These are phyloP conservation scores for Reticulascus tulasneorum DNA, from an alignment of 2,329 filamentous ascomycete genomes.

Conservation along the genomic window DNA sequence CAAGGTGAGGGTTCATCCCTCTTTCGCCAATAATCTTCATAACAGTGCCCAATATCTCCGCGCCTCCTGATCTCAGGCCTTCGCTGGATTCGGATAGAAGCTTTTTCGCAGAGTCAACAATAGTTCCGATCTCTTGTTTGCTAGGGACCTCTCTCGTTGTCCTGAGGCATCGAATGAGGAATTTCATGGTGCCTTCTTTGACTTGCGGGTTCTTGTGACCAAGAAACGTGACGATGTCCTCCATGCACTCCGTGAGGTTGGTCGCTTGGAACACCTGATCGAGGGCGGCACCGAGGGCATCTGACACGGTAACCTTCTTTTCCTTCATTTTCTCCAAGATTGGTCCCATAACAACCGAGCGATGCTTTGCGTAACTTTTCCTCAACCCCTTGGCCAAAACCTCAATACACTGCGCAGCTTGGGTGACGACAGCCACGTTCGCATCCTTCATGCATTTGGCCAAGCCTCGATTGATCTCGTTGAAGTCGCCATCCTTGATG, in stretches of 20 bases:
- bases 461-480: constrained; percentile 76
- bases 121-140: constrained; percentile 76
- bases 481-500: constrained; percentile 87
- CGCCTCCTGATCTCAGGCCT: constrained; percentile 79
- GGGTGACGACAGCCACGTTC: constrained; percentile 89
- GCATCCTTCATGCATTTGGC: constrained; percentile 99
- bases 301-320: constrained; percentile 86
- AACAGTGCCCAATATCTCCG: constrained; percentile 85
- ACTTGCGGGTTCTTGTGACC: constrained; percentile 96
- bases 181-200: constrained; percentile 91
- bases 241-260: constrained; percentile 77
- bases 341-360: constrained; percentile 73
- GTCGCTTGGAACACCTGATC: constrained; percentile 67
- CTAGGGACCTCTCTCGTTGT: constrained; percentile 79
- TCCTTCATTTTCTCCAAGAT: constrained; percentile 97
- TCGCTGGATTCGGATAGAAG: constrained; percentile 86
- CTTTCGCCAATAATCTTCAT: constrained; percentile 99
- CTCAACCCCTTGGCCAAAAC: constrained; percentile 81
- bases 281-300: constrained; percentile 80
- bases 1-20: constrained; percentile 88
- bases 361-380: constrained; percentile 74
- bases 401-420: constrained; percentile 91
- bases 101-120: constrained; percentile 88
- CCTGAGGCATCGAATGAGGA: constrained; percentile 82
- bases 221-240: constrained; percentile 81